Evolutionary conservation across 2,329 filamentous ascomycete species (phyloP).

Genomic region (Xylaria sp.): DNA sequence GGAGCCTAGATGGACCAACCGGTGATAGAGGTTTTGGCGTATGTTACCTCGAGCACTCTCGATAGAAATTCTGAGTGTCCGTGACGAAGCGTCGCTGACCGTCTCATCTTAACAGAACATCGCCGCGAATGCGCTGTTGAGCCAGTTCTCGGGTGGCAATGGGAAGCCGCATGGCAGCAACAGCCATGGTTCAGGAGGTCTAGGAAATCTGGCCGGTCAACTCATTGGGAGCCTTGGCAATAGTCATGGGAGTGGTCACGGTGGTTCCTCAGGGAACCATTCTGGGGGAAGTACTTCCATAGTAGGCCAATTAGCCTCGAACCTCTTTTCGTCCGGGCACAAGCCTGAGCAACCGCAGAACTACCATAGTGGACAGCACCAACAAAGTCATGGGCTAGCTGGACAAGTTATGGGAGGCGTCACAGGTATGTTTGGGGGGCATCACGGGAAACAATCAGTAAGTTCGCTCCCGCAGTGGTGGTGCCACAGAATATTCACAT

Average conservation of each 20-base stretch:
- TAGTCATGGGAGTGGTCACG: conserved; percentile 34
- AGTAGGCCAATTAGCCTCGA: conserved; percentile 62
- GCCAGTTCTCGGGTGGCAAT: conserved; percentile 52
- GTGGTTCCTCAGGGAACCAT: conserved; percentile 35
- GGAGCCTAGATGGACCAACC: conserved; percentile 55
- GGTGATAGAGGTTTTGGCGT: conserved; percentile 71
- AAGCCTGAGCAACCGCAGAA: conserved; percentile 53
- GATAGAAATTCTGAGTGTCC: conserved; percentile 17
- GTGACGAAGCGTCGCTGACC: conserved; percentile 35
- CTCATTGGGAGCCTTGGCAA: conserved; percentile 44
- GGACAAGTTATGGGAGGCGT: conserved; percentile 62
- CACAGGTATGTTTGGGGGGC: conserved; percentile 58
- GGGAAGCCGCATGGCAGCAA: conserved; percentile 47
- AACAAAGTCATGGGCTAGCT: conserved; percentile 53
- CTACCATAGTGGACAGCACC: conserved; percentile 29
- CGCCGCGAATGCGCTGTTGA: conserved; percentile 63
- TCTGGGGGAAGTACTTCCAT: conserved; percentile 43
- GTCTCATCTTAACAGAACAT: conserved; percentile 52
- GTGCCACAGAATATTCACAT: conserved; percentile 14
- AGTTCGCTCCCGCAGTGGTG: conserved; percentile 23
- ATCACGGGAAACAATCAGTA: conserved; percentile 49
- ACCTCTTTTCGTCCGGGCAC: conserved; percentile 55
- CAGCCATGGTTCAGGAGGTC: conserved; percentile 44
- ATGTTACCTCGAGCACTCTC: conserved; percentile 46
- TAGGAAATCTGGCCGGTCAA: conserved; percentile 55